These are phyloP conservation scores for Penicillium ucsense DNA, from an alignment of 495 filamentous ascomycete genomes.

Conservation along the genomic window DNA sequence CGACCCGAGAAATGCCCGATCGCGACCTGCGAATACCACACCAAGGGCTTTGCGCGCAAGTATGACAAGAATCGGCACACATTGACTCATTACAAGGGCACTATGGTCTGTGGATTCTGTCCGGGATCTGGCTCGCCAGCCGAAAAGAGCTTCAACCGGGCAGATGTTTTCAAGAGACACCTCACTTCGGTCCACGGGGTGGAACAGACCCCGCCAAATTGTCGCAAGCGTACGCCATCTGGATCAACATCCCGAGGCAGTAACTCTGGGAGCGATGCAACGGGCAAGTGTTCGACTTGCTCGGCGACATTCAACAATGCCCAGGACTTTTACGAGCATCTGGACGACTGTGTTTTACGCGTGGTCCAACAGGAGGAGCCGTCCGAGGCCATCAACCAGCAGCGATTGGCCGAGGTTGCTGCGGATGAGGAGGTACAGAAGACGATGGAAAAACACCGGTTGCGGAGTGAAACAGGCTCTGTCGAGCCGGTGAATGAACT, in stretches of 20 bases:
- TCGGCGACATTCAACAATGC: slow-evolving; percentile 83
- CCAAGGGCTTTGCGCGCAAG: slow-evolving; percentile 92
- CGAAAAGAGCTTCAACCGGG: slow-evolving; percentile 97
- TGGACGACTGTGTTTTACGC: slow-evolving; percentile 96
- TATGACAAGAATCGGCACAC: slow-evolving; percentile 99
- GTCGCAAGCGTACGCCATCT: slow-evolving; percentile 69
- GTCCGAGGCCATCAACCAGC: slow-evolving; percentile 89
- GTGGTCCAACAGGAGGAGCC: slow-evolving; percentile 97
- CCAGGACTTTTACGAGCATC: slow-evolving; percentile 98
- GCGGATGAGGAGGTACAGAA: slow-evolving; percentile 73
- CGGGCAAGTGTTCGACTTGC: slow-evolving; percentile 95
- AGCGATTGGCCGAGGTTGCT: slow-evolving; percentile 70
- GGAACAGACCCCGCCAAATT: slow-evolving; percentile 92
- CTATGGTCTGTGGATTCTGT: slow-evolving; percentile 98
- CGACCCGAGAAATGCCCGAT: slow-evolving; percentile 96
- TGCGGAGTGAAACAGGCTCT: slow-evolving; percentile 49
- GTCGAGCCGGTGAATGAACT: slow-evolving; percentile 41
- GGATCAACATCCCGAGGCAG: slow-evolving; percentile 40
- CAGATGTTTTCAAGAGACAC: slow-evolving; percentile 98
- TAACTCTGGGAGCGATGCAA: slow-evolving; percentile 61
- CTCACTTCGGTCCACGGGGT: slow-evolving; percentile 88
- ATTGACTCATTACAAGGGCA: slow-evolving; percentile 96
- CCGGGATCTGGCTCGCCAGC: slow-evolving; percentile 83
- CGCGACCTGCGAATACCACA: slow-evolving; percentile 85
- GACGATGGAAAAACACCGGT: slow-evolving; percentile 72